Evolutionary conservation across 257 asterid genomes (phyloP).

Genomic region (Cinchona pubescens): DNA sequence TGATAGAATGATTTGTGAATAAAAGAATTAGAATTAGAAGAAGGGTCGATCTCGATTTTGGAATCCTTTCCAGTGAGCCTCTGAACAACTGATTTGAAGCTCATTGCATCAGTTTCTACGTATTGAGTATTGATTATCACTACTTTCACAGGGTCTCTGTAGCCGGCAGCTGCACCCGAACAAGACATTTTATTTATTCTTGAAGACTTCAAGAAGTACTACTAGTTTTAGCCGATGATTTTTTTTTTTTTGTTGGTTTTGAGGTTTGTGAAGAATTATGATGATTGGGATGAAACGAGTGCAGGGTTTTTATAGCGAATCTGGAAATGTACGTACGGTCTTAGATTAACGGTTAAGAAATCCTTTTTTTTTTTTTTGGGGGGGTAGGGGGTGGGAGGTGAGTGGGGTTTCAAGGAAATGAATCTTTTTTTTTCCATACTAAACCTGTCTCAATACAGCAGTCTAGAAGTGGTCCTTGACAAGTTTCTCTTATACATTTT

Average conservation of each 20-base stretch:
- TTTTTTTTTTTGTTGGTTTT: neutral
- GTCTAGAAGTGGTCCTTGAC: no score
- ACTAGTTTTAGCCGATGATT: neutral
- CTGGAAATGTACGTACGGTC: neutral
- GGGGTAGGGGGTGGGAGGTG: neutral
- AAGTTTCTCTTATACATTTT: no score
- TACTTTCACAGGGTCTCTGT: conserved; percentile 31
- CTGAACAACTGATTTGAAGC: conserved; percentile 51
- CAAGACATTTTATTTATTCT: no score
- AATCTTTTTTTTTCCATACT: no score
- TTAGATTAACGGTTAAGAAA: neutral
- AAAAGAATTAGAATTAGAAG: neutral
- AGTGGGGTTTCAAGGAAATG: neutral
- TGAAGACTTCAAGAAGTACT: no score
- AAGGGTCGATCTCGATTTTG: conserved; percentile 5
- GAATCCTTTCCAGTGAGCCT: conserved; percentile 46
- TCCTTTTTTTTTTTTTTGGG: neutral
- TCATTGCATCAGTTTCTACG: conserved; percentile 37
- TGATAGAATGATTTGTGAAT: neutral
- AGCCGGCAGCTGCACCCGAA: neutral
- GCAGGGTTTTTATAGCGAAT: neutral
- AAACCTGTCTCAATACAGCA: no score
- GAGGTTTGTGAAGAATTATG: neutral
- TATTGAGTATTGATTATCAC: conserved; percentile 48
- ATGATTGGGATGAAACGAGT: neutral